A percentile compares a stretch with the other conserved stretches of the same genome.
Conservation (phyloP, 164 flowering plant genomes). For the Berberis thunbergii region DNA sequence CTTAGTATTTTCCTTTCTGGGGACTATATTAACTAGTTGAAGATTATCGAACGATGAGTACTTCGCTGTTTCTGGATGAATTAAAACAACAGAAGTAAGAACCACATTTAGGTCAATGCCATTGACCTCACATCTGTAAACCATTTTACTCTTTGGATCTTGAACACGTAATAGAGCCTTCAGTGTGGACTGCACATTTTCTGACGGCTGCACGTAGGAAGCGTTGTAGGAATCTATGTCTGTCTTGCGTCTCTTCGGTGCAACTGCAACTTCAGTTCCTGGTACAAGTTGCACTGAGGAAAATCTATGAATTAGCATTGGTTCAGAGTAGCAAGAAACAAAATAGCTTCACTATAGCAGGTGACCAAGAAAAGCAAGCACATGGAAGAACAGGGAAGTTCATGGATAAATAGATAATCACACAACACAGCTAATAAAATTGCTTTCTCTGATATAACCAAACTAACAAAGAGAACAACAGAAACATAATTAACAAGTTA, state of each 20-base stretch:
- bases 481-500: too few relatives aligned
- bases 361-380: too few relatives aligned
- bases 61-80: conserved; percentile 88
- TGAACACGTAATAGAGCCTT: conserved; percentile 77
- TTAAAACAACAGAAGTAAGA: conserved; percentile 59
- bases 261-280: conserved; percentile 93
- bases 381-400: too few relatives aligned
- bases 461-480: too few relatives aligned
- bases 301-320: conserved; percentile 1
- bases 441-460: too few relatives aligned
- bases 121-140: conserved; percentile 30
- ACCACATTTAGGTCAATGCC: conserved; percentile 54
- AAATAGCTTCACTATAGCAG: too few relatives aligned
- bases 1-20: conserved; percentile 36
- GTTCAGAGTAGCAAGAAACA: too few relatives aligned
- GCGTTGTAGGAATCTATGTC: conserved; percentile 16
- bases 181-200: conserved; percentile 15
- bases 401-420: too few relatives aligned
- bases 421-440: too few relatives aligned
- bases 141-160: conserved; percentile 35
- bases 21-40: conserved; percentile 49
- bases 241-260: conserved; percentile 75
- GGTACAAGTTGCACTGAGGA: conserved; percentile 84
- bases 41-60: conserved; percentile 32
- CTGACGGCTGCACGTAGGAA: conserved; percentile 13